phyloP scores from a whole-genome alignment of 257 asterid genomes.

The Eucommia ulmoides region DNA sequence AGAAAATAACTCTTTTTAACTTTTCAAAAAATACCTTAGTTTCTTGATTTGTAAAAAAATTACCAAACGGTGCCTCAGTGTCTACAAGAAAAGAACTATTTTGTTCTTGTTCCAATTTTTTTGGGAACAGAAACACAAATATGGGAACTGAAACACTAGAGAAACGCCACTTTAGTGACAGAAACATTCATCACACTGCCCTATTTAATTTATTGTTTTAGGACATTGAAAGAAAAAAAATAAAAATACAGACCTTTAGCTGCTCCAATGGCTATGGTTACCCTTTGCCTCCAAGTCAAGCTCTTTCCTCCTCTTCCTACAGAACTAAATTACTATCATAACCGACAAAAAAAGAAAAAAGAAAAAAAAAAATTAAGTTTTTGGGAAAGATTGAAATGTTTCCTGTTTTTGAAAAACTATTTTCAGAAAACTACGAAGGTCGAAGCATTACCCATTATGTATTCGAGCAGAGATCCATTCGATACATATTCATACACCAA shows the following conservation, averaged over 20 bases:
- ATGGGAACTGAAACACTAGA: background rate
- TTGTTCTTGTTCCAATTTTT: too few relatives aligned
- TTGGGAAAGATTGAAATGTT: background rate
- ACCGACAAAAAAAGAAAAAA: background rate
- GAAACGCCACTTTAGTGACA: background rate
- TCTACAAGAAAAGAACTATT: too few relatives aligned
- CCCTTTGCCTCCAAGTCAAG: slow-evolving; percentile 77
- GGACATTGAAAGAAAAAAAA: slow-evolving; percentile 4
- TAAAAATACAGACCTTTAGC: slow-evolving; percentile 44
- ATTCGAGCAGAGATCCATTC: slow-evolving; percentile 66
- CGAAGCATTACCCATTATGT: slow-evolving; percentile 37
- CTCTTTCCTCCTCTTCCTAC: slow-evolving; percentile 52
- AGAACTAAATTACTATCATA: background rate
- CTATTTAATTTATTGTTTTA: background rate
- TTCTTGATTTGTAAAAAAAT: too few relatives aligned
- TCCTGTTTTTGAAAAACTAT: background rate
- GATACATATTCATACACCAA: slow-evolving; percentile 64
- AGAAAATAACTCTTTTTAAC: too few relatives aligned
- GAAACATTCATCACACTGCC: background rate
- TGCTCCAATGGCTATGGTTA: slow-evolving; percentile 62
- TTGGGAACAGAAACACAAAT: background rate
- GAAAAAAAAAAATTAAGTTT: too few relatives aligned
- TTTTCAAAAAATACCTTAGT: too few relatives aligned
- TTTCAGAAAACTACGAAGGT: background rate
- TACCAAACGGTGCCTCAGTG: too few relatives aligned